Conservation (phyloP, 192 early-diverging fungal genomes). For the Glomus cerebriforme region DNA sequence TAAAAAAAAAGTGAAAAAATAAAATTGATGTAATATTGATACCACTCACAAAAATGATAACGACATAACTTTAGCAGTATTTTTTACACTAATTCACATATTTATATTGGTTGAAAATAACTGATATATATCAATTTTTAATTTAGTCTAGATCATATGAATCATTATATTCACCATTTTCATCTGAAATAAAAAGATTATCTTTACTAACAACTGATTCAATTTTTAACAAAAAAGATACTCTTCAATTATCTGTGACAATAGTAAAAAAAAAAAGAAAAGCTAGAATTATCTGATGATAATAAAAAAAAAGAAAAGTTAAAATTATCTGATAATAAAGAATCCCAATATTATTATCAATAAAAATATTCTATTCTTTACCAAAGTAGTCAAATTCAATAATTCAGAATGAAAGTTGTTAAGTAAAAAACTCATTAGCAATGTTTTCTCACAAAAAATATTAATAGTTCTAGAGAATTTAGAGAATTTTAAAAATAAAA, state of each 20-base stretch:
- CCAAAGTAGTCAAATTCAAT: neutral
- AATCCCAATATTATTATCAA: neutral
- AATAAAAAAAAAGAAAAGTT: no score
- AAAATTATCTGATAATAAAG: no score
- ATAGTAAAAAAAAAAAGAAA: neutral
- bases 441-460: neutral
- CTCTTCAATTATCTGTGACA: no score
- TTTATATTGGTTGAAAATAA: neutral
- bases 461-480: no score
- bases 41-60: constrained; percentile 18
- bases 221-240: neutral
- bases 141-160: neutral
- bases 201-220: no score
- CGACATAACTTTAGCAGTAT: neutral
- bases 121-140: neutral
- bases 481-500: neutral
- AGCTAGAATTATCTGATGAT: no score
- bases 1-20: constrained; percentile 9
- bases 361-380: neutral
- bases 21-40: neutral
- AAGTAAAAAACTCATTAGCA: constrained; percentile 13
- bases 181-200: no score
- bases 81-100: neutral
- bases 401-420: constrained; percentile 16
- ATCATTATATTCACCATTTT: no score